These are phyloP conservation scores for Wickerhamomyces alni DNA, from an alignment of 805 yeast genomes.

Conservation along the genomic window DNA sequence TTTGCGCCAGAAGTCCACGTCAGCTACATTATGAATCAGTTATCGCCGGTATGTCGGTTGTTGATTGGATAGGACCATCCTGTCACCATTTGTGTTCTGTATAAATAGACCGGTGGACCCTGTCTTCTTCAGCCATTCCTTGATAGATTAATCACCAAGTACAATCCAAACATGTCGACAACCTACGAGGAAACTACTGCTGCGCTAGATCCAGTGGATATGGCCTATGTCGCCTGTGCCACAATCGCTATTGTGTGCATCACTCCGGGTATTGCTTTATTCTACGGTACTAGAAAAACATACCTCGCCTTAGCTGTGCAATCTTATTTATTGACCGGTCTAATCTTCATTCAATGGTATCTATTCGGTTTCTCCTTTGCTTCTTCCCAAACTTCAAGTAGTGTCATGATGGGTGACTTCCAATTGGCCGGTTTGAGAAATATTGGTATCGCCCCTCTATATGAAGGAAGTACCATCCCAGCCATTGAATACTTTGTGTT, in stretches of 20 bases:
- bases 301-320: constrained; percentile 76
- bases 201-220: constrained; percentile 36
- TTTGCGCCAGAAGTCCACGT: no score
- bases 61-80: no score
- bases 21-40: no score
- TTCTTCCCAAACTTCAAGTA: constrained; percentile 59
- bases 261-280: constrained; percentile 91
- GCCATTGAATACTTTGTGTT: constrained; percentile 59
- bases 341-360: constrained; percentile 86
- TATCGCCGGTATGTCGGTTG: no score
- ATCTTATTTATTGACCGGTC: constrained; percentile 61
- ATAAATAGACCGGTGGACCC: no score
- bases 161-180: constrained; percentile 7
- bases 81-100: no score
- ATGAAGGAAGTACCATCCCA: constrained; percentile 52
- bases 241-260: constrained; percentile 53
- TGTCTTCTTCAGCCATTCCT: no score
- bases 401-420: constrained; percentile 78
- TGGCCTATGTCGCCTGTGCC: constrained; percentile 37
- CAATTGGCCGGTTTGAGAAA: constrained; percentile 72
- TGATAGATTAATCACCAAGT: neutral
- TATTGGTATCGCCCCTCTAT: constrained; percentile 64
- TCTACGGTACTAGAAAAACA: constrained; percentile 88
- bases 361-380: constrained; percentile 95
- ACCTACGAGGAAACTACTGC: constrained; percentile 31